phyloP scores from a whole-genome alignment of 148 eudicot genomes.

The Silene latifolia region DNA sequence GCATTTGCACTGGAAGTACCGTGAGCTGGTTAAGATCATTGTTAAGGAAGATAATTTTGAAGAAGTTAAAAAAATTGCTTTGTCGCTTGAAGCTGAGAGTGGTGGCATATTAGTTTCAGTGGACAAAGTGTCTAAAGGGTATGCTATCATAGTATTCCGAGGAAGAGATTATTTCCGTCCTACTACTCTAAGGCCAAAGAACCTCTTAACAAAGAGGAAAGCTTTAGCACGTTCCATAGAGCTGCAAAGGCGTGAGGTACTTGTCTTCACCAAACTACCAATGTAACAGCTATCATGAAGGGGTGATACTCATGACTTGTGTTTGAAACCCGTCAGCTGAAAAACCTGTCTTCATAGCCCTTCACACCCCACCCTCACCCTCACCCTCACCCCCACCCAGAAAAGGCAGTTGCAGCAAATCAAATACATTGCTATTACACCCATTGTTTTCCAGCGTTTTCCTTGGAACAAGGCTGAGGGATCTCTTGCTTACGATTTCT shows the following conservation, averaged over 20 bases:
- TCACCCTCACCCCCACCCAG: not conserved
- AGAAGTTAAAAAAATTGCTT: slow-evolving; percentile 67
- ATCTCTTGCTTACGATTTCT: not conserved
- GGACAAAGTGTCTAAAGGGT: slow-evolving; percentile 90
- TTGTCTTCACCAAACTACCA: not conserved
- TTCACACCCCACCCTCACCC: not conserved
- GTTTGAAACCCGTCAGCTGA: not conserved
- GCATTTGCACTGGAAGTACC: slow-evolving; percentile 98
- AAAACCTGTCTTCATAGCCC: not conserved
- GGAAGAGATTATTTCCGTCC: slow-evolving; percentile 85
- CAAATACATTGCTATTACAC: not conserved
- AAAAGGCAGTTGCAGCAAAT: not conserved
- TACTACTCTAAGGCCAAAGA: slow-evolving; percentile 69
- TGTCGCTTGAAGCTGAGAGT: slow-evolving; percentile 94
- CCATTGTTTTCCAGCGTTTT: no score
- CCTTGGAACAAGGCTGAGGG: no score
- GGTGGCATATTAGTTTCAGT: slow-evolving; percentile 90
- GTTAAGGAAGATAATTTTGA: slow-evolving; percentile 68
- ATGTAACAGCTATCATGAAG: not conserved
- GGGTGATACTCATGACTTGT: not conserved
- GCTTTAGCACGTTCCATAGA: slow-evolving; percentile 96
- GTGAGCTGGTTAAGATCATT: slow-evolving; percentile 84
- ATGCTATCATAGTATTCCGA: slow-evolving; percentile 82
- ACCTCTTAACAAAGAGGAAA: slow-evolving; percentile 85
- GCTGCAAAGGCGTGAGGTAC: slow-evolving; percentile 92